These are phyloP conservation scores for Przewalskia tangutica DNA, from an alignment of 257 asterid species.

Conservation along the genomic window DNA sequence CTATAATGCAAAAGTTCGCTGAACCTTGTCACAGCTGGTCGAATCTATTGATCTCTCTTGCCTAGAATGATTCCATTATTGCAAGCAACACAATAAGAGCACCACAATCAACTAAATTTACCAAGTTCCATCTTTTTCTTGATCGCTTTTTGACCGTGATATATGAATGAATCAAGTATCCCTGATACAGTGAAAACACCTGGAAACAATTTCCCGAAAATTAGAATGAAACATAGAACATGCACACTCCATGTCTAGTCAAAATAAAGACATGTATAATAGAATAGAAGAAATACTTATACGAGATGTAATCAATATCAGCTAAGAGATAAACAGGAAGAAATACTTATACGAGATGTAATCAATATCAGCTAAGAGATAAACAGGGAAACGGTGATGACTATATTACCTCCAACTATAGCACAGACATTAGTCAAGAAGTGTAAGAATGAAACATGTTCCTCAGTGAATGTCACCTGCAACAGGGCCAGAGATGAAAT, in stretches of 20 bases:
- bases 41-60: background rate
- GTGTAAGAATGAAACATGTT: constrained; percentile 74
- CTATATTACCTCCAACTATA: constrained; percentile 69
- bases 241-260: background rate
- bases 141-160: constrained; percentile 81
- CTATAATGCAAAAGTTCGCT: background rate
- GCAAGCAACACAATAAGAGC: background rate
- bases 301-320: background rate
- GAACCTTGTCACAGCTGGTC: background rate
- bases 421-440: constrained; percentile 94
- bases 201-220: constrained; percentile 21
- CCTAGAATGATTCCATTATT: background rate
- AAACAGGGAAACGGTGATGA: background rate
- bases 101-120: constrained; percentile 53
- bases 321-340: background rate
- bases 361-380: background rate
- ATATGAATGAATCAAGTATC: constrained; percentile 74
- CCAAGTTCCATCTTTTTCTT: constrained; percentile 88
- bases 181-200: constrained; percentile 95
- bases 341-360: background rate
- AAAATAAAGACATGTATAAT: background rate
- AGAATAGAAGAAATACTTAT: background rate
- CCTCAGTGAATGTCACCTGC: constrained; percentile 81
- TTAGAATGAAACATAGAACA: too few relatives aligned
- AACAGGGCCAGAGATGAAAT: background rate